Evolutionary conservation across 176 grass and related monocot species (phyloP), one percentile per base, ranked within the genome.

Genomic region (Lolium rigidum): DNA sequence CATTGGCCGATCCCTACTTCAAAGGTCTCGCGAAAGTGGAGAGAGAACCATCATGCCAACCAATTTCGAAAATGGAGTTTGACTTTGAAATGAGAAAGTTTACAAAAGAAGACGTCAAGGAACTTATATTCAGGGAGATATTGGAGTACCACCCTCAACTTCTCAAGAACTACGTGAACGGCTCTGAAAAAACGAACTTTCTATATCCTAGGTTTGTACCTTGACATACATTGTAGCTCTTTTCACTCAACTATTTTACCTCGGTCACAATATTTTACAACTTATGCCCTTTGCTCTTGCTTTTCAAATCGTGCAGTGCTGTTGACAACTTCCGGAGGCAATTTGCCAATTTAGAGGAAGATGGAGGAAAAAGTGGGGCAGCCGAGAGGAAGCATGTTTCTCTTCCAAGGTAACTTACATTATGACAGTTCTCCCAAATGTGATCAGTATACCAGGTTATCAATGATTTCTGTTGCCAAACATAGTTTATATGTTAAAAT

Each of bases 301-400:
- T 18, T 70, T 61, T 21, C 2, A 81, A 51, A 67, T 88, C 41
- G 44, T 94, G 74, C 75, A 99, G 97, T 83, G 97, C 97, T 26
- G 92, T 94, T 8, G 97, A 99, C 83, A 95, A 93, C 82, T 99
- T 99, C 70, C 95, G 88, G 76, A 96, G 90, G 82, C 97, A 99
- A 91, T 96, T 99, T 85, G 87, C 97, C 4, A 86, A 91, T 80
- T 84, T 99, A 67, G 97, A 99, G 83, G 97, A 99, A 74, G 95
- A 93, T 82, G 94, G 87, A 88, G 94, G 88, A 69, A 94, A 84
- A 78, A 91, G 58, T 10, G 76, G 61, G 22, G 14, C 97, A 24
- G 48, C 84, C 1, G 88, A 99, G 24, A 96, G 97, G 54, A 99
- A 96, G 76, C 97, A 99, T 91, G 90, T 82, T 84, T 99, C 97